Evolutionary conservation across 2,329 filamentous ascomycete species (phyloP), one percentile per base, ranked within the genome.

Genomic region (Ophiocordyceps unilateralis): DNA sequence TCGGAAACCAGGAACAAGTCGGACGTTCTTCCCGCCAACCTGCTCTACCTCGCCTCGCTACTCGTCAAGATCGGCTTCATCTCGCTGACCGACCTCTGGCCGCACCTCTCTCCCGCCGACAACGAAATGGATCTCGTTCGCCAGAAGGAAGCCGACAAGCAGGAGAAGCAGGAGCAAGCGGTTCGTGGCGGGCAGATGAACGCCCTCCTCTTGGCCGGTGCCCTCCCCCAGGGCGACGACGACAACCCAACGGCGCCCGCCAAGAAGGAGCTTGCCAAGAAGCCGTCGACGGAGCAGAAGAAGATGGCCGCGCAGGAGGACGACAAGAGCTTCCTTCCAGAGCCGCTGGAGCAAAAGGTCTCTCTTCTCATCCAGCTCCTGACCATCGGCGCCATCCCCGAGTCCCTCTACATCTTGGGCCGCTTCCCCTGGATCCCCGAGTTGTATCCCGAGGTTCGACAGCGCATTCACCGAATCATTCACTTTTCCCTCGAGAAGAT

Each of bases 61-160:
- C 74, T 98, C 24, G 88, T 98, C 63, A 98, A 98, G 63, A 84
- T 95, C 50, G 93, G 91, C 1, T 98, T 98, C 59, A 85, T 98
- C 46, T 95, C 91, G 1, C 67, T 98, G 7, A 74, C 78, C 42
- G 91, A 98, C 55, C 67, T 98, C 1, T 96, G 94, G 58, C 81
- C 87, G 15, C 91, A 98, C 58, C 72, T 98, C 1, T 93, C 87
- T 67, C 86, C 91, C 8, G 65, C 73, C 1, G 91, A 96, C 50
- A 78, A 85, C 26, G 70, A 77, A 4, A 96, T 98, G 89, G 74
- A 82, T 34, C 68, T 66, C 7, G 67, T 93, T 42, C 79, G 76
- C 48, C 70, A 76, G 36, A 76, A 78, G 50, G 78, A 83, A 47
- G 65, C 79, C 58, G 79, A 82, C 52, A 84, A 87, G 55, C 75